Percentiles rank a stretch among this genome's conserved stretches.
phyloP scores from a whole-genome alignment of 169 alveolate genomes.

The Ichthyophthirius multifiliis region DNA sequence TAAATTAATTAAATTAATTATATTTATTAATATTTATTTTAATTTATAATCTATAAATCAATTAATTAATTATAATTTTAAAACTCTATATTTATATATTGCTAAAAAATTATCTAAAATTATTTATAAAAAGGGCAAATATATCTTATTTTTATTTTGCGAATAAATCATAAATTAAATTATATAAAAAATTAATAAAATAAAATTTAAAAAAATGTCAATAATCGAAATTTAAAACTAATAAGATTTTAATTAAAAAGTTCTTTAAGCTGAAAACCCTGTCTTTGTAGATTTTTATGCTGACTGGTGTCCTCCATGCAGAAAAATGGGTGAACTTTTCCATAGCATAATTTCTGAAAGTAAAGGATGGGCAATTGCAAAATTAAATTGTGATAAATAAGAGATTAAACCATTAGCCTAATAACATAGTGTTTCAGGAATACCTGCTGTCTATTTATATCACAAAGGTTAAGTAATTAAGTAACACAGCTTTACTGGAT shows the following conservation, averaged over 20 bases:
- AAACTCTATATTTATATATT: too few relatives aligned
- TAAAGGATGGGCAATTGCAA: background rate
- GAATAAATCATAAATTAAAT: too few relatives aligned
- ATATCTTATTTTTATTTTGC: too few relatives aligned
- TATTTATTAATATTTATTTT: too few relatives aligned
- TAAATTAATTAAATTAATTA: too few relatives aligned
- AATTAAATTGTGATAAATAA: background rate
- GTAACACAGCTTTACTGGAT: background rate
- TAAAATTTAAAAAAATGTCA: background rate
- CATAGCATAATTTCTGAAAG: background rate
- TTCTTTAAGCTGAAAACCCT: background rate
- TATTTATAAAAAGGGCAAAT: too few relatives aligned
- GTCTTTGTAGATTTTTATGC: conserved; percentile 12
- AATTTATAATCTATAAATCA: too few relatives aligned
- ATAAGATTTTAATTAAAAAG: conserved; percentile 7
- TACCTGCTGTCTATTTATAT: conserved; percentile 15
- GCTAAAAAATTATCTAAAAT: too few relatives aligned
- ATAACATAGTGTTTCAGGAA: background rate
- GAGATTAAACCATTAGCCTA: background rate
- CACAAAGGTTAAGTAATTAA: background rate
- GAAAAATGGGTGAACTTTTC: background rate
- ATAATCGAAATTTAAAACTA: background rate
- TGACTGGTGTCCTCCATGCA: conserved; percentile 27
- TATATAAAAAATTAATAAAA: background rate
- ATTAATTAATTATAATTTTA: too few relatives aligned